Conservation (phyloP, 2,329 filamentous ascomycete species). For the Fusarium succisae region DNA sequence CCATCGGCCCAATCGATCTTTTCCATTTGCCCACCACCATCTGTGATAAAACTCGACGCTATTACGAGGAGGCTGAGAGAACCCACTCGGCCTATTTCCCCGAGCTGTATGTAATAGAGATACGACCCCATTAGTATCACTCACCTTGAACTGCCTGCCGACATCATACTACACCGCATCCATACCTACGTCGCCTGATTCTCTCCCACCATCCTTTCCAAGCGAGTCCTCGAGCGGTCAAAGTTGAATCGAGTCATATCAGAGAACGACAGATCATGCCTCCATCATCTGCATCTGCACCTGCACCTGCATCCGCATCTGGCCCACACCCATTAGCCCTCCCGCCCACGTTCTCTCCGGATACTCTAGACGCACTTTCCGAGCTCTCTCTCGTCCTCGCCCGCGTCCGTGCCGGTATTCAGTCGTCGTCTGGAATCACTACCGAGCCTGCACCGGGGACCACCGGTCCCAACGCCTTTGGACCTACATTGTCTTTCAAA, state of each 20-base stretch:
- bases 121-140: not conserved
- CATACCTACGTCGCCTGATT: constrained; percentile 29
- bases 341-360: constrained; percentile 76
- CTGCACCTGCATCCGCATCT: constrained; percentile 2
- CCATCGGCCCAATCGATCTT: constrained; percentile 39
- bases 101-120: constrained; percentile 7
- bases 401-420: constrained; percentile 69
- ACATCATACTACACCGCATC: constrained; percentile 23
- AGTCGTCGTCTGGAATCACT: constrained; percentile 52
- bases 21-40: constrained; percentile 29
- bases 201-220: not conserved
- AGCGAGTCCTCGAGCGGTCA: constrained; percentile 15
- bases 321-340: constrained; percentile 58
- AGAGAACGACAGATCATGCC: constrained; percentile 33
- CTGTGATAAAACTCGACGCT: constrained; percentile 23
- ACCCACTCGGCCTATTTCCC: constrained; percentile 28
- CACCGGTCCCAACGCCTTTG: constrained; percentile 46
- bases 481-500: constrained; percentile 64
- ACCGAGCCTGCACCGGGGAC: constrained; percentile 51
- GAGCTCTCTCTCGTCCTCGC: constrained; percentile 81
- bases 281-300: constrained; percentile 43
- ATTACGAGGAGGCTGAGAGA: constrained; percentile 36
- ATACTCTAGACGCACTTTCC: constrained; percentile 86
- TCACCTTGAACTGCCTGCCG: constrained; percentile 2
- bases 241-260: constrained; percentile 6